Conservation (phyloP, 306 rosid species). For the Casuarina equisetifolia region DNA sequence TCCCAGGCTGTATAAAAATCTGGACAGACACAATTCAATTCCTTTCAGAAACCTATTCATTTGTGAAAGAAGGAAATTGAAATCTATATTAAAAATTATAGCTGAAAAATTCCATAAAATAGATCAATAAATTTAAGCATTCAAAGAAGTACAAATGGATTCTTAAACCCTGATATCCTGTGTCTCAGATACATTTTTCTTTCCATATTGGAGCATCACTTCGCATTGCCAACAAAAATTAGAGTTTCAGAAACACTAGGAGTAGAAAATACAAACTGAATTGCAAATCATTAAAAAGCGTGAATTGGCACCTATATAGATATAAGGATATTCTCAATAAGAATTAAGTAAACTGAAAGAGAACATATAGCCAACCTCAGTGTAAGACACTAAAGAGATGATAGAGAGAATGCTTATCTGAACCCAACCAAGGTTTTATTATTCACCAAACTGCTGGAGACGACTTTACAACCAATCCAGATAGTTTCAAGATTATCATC, state of each 20-base stretch:
- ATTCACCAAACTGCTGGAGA: not conserved
- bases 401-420: not conserved
- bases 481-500: not conserved
- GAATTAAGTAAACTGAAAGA: not conserved
- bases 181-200: not conserved
- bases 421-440: not conserved
- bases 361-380: not conserved
- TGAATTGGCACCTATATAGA: not conserved
- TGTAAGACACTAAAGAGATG: not conserved
- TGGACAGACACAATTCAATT: conserved; percentile 31
- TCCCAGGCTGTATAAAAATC: conserved; percentile 99
- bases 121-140: not conserved
- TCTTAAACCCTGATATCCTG: not conserved
- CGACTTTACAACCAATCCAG: not conserved
- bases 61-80: not conserved
- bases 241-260: not conserved
- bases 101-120: not conserved
- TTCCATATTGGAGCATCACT: not conserved
- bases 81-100: conserved; percentile 3
- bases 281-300: not conserved
- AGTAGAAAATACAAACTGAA: not conserved
- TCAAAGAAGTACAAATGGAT: not conserved
- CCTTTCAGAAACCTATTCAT: conserved; percentile 27
- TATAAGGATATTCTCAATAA: no score
- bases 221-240: not conserved